phyloP scores from a whole-genome alignment of 352 stramenopile species.

The Saprolegnia parasitica region DNA sequence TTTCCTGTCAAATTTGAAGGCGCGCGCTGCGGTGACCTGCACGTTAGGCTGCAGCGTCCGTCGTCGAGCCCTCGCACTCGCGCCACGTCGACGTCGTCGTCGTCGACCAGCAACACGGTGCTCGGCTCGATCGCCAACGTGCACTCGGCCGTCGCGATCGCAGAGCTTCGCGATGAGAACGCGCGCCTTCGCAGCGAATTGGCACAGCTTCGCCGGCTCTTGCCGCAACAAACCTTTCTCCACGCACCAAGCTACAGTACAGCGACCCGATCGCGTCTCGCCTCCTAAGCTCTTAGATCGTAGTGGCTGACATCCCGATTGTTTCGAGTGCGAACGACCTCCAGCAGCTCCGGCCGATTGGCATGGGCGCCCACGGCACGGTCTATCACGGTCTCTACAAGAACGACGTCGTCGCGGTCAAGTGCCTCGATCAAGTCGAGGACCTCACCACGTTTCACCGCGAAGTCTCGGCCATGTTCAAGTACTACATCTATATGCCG shows the following conservation, averaged over 20 bases:
- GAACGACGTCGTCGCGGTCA: neutral
- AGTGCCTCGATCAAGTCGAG: neutral
- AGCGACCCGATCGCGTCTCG: neutral
- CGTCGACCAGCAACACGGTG: neutral
- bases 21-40: neutral
- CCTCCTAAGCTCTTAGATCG: neutral
- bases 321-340: neutral
- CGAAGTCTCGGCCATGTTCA: conserved; percentile 10
- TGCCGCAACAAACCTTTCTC: conserved; percentile 6
- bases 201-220: neutral
- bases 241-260: neutral
- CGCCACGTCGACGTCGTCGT: neutral
- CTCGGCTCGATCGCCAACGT: neutral
- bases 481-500: too few species aligned
- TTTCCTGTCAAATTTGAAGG: conserved; percentile 9
- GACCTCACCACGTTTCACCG: neutral
- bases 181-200: neutral
- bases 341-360: neutral
- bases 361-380: neutral
- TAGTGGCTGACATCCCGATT: conserved; percentile 6
- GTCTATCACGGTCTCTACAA: neutral
- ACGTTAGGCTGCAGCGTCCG: neutral
- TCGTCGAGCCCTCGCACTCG: neutral
- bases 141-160: neutral
- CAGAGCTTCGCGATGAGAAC: conserved; percentile 3